Evolutionary conservation across 2,329 filamentous ascomycete species (phyloP).

Genomic region (Penicillium glabrum): DNA sequence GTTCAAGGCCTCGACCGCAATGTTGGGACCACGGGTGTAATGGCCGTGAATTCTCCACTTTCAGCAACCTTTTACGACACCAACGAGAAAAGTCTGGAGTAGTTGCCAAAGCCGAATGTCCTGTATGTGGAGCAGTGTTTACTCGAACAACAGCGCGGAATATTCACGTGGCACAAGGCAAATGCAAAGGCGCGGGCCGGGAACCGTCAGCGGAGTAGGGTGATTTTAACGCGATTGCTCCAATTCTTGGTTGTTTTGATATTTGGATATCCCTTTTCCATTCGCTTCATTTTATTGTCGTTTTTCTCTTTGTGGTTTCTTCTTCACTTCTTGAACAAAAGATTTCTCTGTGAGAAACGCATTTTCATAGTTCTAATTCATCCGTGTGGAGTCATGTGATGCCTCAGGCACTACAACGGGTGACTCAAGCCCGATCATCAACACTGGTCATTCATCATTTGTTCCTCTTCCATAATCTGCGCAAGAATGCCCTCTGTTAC

Average conservation of each 20-base stretch:
- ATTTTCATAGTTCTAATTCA: not conserved
- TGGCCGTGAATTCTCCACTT: conserved; percentile 91
- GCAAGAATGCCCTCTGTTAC: conserved; percentile 17
- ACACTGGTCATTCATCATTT: conserved; percentile 2
- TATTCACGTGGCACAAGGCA: conserved; percentile 81
- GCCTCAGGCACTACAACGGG: conserved; percentile 12
- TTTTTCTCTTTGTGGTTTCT: not conserved
- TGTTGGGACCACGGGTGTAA: conserved; percentile 98
- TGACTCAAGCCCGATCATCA: conserved; percentile 20
- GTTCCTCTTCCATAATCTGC: not conserved
- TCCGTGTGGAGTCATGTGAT: conserved; percentile 13
- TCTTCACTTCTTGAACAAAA: not conserved
- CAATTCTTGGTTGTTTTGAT: not conserved
- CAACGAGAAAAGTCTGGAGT: conserved; percentile 94
- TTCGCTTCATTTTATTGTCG: not conserved
- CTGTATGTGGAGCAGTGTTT: conserved; percentile 89
- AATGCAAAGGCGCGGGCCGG: conserved; percentile 68
- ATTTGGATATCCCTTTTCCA: not conserved
- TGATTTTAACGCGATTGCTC: not conserved
- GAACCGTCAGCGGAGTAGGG: conserved; percentile 29
- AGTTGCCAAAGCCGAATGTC: conserved; percentile 83
- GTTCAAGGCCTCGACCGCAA: conserved; percentile 84
- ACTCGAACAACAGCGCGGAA: conserved; percentile 86
- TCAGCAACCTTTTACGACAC: conserved; percentile 89
- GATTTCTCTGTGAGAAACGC: conserved; percentile 7